Base-by-base conservation (phyloP, 768 basidiomycete genomes). In the Boletus sp. region DNA sequence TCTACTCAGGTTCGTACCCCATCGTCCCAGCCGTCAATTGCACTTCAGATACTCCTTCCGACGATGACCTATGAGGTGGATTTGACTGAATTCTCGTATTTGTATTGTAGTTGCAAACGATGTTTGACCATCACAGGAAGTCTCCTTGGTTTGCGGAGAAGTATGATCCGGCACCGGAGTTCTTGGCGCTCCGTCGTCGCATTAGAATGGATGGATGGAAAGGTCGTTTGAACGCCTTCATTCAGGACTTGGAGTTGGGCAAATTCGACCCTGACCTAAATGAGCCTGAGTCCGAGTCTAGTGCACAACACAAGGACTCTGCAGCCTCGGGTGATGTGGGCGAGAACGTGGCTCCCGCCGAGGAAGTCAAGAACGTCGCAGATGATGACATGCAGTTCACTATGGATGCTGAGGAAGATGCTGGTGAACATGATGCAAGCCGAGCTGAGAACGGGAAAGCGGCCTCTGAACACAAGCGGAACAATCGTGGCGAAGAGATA, bases 81-180 rank as follows among this genome's bases (percentile, higher is more conserved):
- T 47, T 57, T 64, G 52, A 55, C 69, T 69, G 54, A 71, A 59
- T 49, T 51, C 33, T 52, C 58, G 58, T 66, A 65, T 66, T 70
- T 72, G 71, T 75, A 73, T 75, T 79, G 70, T 80, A 98, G 94
- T 84, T 96, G 66, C 91, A 92, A 77, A 88, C 89, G 53, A 88
- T 98, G 81, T 97, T 93, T 80, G 89, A 97, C 33, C 89, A 93
- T 73, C 95, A 98, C 77, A 83, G 86, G 74, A 87, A 88, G 67
- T 92, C 91, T n/a, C 88, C 93, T 14, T 98, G 95, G 95, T 98
- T 97, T 77, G 83, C 85, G 52, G 95, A 98, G 79, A 91, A 92
- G 71, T 98, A 98, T 76, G 91, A 93, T 57, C 88, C 88, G 53
- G 72, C 83, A 39, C 77, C 82, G 48, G 87, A 91, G 63, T 83